A percentile compares a stretch with the other conserved stretches of the same genome.
phyloP scores from a whole-genome alignment of 2,329 filamentous ascomycete genomes.

The Biscogniauxia sp. region DNA sequence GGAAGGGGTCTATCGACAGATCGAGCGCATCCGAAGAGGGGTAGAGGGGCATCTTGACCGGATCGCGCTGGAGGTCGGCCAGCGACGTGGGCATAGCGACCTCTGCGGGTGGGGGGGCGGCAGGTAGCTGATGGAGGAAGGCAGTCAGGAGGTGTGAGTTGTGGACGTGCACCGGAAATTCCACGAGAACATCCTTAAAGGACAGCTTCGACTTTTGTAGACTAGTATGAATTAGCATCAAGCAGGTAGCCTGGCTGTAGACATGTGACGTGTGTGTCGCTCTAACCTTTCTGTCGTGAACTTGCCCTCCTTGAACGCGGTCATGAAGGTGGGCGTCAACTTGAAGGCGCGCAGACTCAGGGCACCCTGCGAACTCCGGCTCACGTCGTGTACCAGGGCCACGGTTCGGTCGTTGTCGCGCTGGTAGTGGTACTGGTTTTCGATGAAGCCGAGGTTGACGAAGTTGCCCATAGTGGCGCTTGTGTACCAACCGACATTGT shows the following conservation, averaged over 20 bases:
- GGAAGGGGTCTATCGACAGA: constrained; percentile 92
- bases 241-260: not conserved
- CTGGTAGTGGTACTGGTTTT: constrained; percentile 98
- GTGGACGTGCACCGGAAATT: constrained; percentile 86
- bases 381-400: constrained; percentile 91
- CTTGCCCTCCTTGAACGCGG: constrained; percentile 92
- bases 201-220: constrained; percentile 91
- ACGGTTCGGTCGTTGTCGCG: constrained; percentile 88
- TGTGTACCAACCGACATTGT: constrained; percentile 98
- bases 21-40: constrained; percentile 90
- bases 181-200: constrained; percentile 90
- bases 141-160: constrained; percentile 97
- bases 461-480: constrained; percentile 99
- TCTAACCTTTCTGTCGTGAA: constrained; percentile 92
- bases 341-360: constrained; percentile 89
- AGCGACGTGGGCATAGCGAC: constrained; percentile 77
- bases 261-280: not conserved
- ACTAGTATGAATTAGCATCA: constrained; percentile 47
- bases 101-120: constrained; percentile 61
- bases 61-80: constrained; percentile 68
- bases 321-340: constrained; percentile 82
- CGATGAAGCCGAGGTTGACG: constrained; percentile 88
- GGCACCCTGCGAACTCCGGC: constrained; percentile 88
- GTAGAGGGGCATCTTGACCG: constrained; percentile 65
- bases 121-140: constrained; percentile 88